Evolutionary conservation across 2,329 filamentous ascomycete genomes (phyloP).

Genomic region (Talaromyces sp.): DNA sequence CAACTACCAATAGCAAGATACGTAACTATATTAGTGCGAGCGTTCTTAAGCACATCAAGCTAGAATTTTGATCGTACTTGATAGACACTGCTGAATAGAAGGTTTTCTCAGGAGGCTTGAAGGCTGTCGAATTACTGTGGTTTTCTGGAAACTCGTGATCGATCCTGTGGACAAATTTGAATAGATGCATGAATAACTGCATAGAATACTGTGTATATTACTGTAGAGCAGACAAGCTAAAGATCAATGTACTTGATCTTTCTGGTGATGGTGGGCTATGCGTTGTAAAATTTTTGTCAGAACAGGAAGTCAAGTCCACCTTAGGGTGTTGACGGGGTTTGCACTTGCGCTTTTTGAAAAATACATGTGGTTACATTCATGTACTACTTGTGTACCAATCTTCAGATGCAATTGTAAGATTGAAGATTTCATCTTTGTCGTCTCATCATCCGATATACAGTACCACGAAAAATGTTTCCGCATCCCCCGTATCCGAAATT

Average conservation of each 20-base stretch:
- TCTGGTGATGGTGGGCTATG: background rate
- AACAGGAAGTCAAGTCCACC: background rate
- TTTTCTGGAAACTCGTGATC: background rate
- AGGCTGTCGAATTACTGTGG: background rate
- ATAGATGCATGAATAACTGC: conserved; percentile 1
- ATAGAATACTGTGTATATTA: background rate
- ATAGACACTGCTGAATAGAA: background rate
- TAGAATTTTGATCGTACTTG: background rate
- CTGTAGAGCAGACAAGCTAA: background rate
- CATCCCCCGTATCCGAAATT: no score
- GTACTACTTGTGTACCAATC: background rate
- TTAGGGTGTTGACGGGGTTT: background rate
- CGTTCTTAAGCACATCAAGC: background rate
- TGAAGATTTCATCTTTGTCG: background rate
- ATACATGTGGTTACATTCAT: background rate
- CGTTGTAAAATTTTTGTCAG: background rate
- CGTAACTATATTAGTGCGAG: background rate
- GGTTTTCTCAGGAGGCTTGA: no score
- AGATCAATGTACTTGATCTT: background rate
- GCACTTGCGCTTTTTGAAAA: background rate
- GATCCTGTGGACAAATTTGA: background rate
- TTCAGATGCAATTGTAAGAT: background rate
- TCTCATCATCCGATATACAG: background rate
- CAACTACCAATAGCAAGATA: conserved; percentile 14
- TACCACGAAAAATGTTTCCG: no score